A percentile compares a stretch with the other conserved stretches of the same genome.
These are phyloP conservation scores for Asterochloris erici DNA, from an alignment of 139 green algal species.

Conservation along the genomic window DNA sequence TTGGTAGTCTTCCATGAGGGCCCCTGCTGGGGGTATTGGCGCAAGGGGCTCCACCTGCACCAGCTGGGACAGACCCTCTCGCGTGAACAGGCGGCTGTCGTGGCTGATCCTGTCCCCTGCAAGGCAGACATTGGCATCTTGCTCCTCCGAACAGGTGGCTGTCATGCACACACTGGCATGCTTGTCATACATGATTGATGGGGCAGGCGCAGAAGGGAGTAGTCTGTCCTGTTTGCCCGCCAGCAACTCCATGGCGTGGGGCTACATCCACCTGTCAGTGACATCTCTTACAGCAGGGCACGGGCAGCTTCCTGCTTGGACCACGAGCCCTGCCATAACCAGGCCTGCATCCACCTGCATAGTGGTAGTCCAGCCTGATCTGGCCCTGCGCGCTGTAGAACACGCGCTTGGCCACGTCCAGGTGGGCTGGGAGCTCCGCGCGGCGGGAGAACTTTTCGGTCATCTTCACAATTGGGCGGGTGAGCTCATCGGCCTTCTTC, in stretches of 20 bases:
- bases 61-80: constrained; percentile 62
- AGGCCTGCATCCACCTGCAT: constrained; percentile 22
- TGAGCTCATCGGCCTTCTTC: constrained; percentile 31
- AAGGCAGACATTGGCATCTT: too few relatives aligned
- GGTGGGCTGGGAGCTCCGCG: constrained; percentile 29
- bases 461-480: constrained; percentile 70
- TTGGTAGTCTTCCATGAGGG: constrained; percentile 71
- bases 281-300: too few relatives aligned
- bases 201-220: too few relatives aligned
- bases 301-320: too few relatives aligned
- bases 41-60: constrained; percentile 71
- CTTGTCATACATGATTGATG: too few relatives aligned
- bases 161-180: too few relatives aligned
- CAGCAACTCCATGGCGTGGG: too few relatives aligned
- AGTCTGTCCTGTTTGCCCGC: too few relatives aligned
- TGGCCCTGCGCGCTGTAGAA: constrained; percentile 59
- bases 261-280: too few relatives aligned
- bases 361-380: constrained; percentile 67
- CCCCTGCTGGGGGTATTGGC: constrained; percentile 27
- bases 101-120: constrained; percentile 40
- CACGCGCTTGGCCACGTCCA: constrained; percentile 67
- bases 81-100: constrained; percentile 54
- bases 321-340: too few relatives aligned
- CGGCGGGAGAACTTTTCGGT: constrained; percentile 73
- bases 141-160: too few relatives aligned